Evolutionary conservation across 169 alveolate species (phyloP).

Genomic region (Plasmodium cynomolgi): DNA sequence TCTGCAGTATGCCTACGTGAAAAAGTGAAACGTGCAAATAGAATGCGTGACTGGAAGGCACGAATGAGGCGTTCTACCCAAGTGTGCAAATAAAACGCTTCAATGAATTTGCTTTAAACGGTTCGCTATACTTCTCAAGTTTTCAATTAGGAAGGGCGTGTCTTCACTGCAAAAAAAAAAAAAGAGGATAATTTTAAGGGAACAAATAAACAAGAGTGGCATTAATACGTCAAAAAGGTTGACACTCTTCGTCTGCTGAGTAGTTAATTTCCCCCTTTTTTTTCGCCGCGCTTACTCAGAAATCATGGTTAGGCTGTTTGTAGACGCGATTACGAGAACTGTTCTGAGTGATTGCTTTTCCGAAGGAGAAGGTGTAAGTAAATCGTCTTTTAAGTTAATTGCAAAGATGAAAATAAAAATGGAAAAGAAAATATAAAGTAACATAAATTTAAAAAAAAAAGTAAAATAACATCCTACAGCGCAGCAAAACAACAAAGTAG

Average conservation of each 20-base stretch:
- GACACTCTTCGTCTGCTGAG: neutral
- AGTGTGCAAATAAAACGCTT: neutral
- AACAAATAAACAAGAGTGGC: neutral
- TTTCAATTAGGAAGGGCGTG: constrained; percentile 58
- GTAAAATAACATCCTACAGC: neutral
- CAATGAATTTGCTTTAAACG: neutral
- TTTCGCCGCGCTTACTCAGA: neutral
- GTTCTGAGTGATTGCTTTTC: neutral
- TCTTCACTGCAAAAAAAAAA: constrained; percentile 35
- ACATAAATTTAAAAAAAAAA: constrained; percentile 5
- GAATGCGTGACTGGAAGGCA: neutral
- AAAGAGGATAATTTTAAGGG: neutral
- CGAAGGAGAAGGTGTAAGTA: neutral
- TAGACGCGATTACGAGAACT: constrained; percentile 8
- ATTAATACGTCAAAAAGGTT: neutral
- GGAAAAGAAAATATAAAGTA: neutral
- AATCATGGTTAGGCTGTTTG: neutral
- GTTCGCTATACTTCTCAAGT: constrained; percentile 34
- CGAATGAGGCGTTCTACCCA: neutral
- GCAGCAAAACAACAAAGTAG: neutral
- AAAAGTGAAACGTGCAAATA: constrained; percentile 1
- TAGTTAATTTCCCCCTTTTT: neutral
- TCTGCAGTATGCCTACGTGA: constrained; percentile 25
- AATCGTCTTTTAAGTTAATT: neutral
- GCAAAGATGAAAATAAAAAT: constrained; percentile 1